Evolutionary conservation across 23 red algal species (phyloP).

Genomic region (Gracilariopsis chorda): DNA sequence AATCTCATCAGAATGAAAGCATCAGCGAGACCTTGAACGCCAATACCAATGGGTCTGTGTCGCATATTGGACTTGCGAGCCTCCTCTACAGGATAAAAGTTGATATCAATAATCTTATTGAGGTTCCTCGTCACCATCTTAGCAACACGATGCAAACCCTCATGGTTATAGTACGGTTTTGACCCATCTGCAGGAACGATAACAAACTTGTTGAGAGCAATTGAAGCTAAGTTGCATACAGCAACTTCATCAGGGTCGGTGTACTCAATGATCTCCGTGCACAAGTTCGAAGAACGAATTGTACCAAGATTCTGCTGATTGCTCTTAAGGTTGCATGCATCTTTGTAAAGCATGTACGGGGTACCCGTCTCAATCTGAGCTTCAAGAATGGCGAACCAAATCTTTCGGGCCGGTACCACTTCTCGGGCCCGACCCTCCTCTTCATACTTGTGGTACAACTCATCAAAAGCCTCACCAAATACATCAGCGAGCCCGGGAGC

Average conservation of each 20-base stretch:
- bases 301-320: slow-evolving; percentile 99
- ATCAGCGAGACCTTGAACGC: slow-evolving; percentile 95
- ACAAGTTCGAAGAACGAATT: slow-evolving; percentile 90
- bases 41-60: slow-evolving; percentile 97
- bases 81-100: slow-evolving; percentile 94
- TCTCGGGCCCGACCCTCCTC: slow-evolving; percentile 80
- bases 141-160: slow-evolving; percentile 64
- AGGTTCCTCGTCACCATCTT: slow-evolving; percentile 85
- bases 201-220: slow-evolving; percentile 97
- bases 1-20: slow-evolving; percentile 97
- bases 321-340: slow-evolving; percentile 94
- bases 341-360: slow-evolving; percentile 99
- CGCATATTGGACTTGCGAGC: slow-evolving; percentile 86
- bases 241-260: slow-evolving; percentile 98
- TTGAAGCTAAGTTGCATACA: slow-evolving; percentile 98
- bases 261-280: slow-evolving; percentile 99
- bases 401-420: slow-evolving; percentile 74
- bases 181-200: slow-evolving; percentile 50
- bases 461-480: slow-evolving; percentile 87
- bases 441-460: slow-evolving; percentile 88
- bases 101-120: slow-evolving; percentile 97
- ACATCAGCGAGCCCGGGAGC: slow-evolving; percentile 90
- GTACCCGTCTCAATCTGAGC: slow-evolving; percentile 98
- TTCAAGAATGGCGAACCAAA: slow-evolving; percentile 99
- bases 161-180: slow-evolving; percentile 71